These are phyloP conservation scores for Agrostemma githago DNA, from an alignment of 148 eudicot genomes.

Conservation along the genomic window DNA sequence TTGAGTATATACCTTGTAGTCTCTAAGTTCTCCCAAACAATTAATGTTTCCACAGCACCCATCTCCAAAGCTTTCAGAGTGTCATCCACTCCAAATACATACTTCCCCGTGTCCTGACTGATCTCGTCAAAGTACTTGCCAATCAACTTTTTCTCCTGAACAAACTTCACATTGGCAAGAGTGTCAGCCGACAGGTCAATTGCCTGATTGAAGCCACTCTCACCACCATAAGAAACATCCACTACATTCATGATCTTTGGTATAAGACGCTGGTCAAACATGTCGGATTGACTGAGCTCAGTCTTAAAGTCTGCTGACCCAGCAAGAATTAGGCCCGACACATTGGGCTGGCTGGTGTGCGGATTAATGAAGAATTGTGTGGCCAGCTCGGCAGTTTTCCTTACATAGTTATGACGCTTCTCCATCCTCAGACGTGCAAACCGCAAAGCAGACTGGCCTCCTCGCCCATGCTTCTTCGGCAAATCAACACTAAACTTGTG, in stretches of 20 bases:
- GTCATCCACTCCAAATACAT: conserved; percentile 32
- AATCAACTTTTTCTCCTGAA: conserved; percentile 31
- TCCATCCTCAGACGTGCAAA: conserved; percentile 37
- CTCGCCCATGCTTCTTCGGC: conserved; percentile 34
- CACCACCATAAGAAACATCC: conserved; percentile 35
- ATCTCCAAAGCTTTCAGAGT: conserved; percentile 32
- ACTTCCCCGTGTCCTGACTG: conserved; percentile 33
- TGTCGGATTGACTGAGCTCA: conserved; percentile 36
- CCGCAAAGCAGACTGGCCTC: conserved; percentile 35
- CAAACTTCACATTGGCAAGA: conserved; percentile 34
- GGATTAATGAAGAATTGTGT: conserved; percentile 32
- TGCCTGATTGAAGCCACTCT: conserved; percentile 32
- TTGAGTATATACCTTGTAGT: conserved; percentile 24
- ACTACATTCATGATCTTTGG: conserved; percentile 30
- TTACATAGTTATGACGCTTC: conserved; percentile 31
- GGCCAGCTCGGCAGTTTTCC: conserved; percentile 33
- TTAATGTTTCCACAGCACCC: conserved; percentile 34
- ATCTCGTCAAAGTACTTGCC: conserved; percentile 34
- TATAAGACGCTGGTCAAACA: conserved; percentile 31
- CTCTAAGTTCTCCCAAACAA: conserved; percentile 32
- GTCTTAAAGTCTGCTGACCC: conserved; percentile 35
- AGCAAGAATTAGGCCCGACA: conserved; percentile 35
- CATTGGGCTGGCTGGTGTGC: conserved; percentile 33
- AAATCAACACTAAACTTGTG: conserved; percentile 34
- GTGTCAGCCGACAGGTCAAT: conserved; percentile 32